Conservation (phyloP, 345 rosid species). For the Brassica nigra region DNA sequence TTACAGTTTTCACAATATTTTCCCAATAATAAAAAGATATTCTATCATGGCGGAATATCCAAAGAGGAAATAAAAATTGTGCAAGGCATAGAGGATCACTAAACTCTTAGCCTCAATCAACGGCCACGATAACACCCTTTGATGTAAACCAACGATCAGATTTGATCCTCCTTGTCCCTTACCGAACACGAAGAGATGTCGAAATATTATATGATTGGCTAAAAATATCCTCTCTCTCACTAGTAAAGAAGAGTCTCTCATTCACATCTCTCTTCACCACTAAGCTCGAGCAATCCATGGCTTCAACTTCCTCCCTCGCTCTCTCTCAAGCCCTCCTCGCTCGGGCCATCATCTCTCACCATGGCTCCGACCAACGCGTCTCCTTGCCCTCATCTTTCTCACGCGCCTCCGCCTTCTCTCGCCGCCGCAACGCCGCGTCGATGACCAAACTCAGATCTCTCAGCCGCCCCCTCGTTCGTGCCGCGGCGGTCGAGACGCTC, state of each 20-base stretch:
- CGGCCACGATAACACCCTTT: constrained; percentile 36
- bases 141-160: constrained; percentile 49
- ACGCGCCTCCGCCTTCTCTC: constrained; percentile 33
- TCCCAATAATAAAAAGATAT: not conserved
- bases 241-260: constrained; percentile 28
- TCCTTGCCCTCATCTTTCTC: constrained; percentile 50
- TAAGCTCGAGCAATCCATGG: constrained; percentile 40
- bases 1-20: no score
- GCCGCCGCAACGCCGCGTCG: constrained; percentile 31
- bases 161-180: constrained; percentile 35
- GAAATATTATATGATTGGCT: not conserved
- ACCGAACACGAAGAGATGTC: constrained; percentile 45
- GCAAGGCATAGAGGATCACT: constrained; percentile 43
- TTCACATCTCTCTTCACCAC: constrained; percentile 21
- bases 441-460: constrained; percentile 37
- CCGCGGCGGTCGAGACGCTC: constrained; percentile 35
- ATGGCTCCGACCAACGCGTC: constrained; percentile 52
- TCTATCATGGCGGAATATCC: constrained; percentile 38
- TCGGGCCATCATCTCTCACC: constrained; percentile 48
- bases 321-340: constrained; percentile 68
- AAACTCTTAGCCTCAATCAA: constrained; percentile 43
- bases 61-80: constrained; percentile 13
- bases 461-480: constrained; percentile 42
- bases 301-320: constrained; percentile 63
- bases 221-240: not conserved